Conservation (phyloP, 768 basidiomycete genomes). For the Terana coerulea region DNA sequence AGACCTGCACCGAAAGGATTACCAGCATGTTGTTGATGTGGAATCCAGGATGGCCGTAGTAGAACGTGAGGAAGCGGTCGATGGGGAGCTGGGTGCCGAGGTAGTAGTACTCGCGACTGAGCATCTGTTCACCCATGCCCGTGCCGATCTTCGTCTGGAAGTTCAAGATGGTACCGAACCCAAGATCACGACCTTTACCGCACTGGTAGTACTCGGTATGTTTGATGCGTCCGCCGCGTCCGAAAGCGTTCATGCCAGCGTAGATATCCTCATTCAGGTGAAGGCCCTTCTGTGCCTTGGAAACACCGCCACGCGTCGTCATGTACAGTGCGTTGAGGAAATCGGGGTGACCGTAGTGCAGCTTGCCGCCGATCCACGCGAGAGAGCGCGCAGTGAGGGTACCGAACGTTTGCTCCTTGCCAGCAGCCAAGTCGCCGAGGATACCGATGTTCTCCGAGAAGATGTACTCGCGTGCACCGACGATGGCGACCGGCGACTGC, state of each 20-base stretch:
- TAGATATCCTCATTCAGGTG: slow-evolving; percentile 99
- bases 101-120: slow-evolving; percentile 99
- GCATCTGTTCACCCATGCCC: slow-evolving; percentile 99
- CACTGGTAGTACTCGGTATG: slow-evolving; percentile 99
- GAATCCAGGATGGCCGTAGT: slow-evolving; percentile 99
- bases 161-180: slow-evolving; percentile 98
- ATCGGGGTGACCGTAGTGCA: slow-evolving; percentile 99
- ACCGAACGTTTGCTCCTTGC: slow-evolving; percentile 99
- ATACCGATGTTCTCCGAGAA: slow-evolving; percentile 99
- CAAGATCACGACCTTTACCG: slow-evolving; percentile 97
- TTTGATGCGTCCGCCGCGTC: slow-evolving; percentile 95
- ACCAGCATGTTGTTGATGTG: slow-evolving; percentile 99
- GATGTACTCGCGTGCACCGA: slow-evolving; percentile 99
- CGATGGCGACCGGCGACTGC: slow-evolving; percentile 88
- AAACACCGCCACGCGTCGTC: slow-evolving; percentile 97
- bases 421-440: slow-evolving; percentile 95
- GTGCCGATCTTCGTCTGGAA: slow-evolving; percentile 99
- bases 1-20: slow-evolving; percentile 93
- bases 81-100: slow-evolving; percentile 96
- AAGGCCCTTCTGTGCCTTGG: slow-evolving; percentile 99
- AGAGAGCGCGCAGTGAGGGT: slow-evolving; percentile 93
- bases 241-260: slow-evolving; percentile 98
- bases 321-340: slow-evolving; percentile 98
- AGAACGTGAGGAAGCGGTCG: slow-evolving; percentile 98
- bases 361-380: slow-evolving; percentile 97